phyloP scores from a whole-genome alignment of 495 filamentous ascomycete species.

The Daldinia caldariorum region DNA sequence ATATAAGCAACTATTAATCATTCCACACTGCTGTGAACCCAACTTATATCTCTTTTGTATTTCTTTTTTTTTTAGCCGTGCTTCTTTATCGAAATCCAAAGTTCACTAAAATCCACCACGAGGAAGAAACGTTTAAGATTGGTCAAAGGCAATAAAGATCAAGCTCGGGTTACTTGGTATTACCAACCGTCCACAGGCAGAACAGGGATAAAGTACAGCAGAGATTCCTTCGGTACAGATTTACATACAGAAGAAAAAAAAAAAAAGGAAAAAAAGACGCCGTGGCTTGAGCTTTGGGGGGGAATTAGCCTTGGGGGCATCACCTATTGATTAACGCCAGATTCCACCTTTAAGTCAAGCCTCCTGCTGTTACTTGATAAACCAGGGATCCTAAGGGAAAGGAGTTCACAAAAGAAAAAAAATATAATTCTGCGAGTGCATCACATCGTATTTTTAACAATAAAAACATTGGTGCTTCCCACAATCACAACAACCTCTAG shows the following conservation, averaged over 20 bases:
- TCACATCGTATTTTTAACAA: conserved; percentile 15
- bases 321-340: conserved; percentile 27
- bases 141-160: conserved; percentile 1
- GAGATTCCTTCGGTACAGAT: not conserved
- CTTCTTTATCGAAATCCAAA: conserved; percentile 3
- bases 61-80: conserved; percentile 6
- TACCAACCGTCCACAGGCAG: too few relatives aligned
- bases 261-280: conserved; percentile 1
- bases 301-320: not conserved
- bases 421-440: conserved; percentile 29
- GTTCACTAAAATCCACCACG: not conserved
- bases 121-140: not conserved
- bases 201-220: too few relatives aligned
- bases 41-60: conserved; percentile 3
- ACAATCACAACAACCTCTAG: conserved; percentile 17
- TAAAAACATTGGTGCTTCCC: conserved; percentile 21
- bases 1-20: conserved; percentile 14
- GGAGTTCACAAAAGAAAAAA: conserved; percentile 39
- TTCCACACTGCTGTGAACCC: not conserved
- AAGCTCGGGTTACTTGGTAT: not conserved
- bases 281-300: conserved; percentile 15
- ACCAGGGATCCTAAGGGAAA: conserved; percentile 41
- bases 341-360: conserved; percentile 35
- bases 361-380: conserved; percentile 28
- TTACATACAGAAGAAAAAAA: not conserved